Percentiles rank a stretch among this genome's conserved stretches.
phyloP scores from a whole-genome alignment of 345 rosid species.

The Sisymbrium altissimum region DNA sequence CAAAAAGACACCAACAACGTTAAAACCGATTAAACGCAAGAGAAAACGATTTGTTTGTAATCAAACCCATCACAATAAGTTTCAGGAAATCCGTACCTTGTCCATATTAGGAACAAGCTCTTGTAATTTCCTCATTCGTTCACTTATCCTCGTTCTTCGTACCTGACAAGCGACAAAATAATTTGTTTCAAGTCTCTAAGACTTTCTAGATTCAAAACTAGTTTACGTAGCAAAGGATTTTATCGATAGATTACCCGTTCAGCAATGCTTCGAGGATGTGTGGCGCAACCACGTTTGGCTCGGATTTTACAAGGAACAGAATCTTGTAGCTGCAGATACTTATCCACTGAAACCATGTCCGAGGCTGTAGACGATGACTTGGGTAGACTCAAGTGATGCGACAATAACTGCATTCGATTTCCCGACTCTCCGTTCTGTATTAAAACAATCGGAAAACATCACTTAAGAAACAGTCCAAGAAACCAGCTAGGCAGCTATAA shows the following conservation, averaged over 20 bases:
- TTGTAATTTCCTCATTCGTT: slow-evolving; percentile 93
- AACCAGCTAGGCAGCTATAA: not conserved
- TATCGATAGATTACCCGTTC: slow-evolving; percentile 59
- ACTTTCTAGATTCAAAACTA: not conserved
- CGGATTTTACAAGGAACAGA: slow-evolving; percentile 91
- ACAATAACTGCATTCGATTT: slow-evolving; percentile 41
- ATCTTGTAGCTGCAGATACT: slow-evolving; percentile 68
- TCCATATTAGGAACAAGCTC: slow-evolving; percentile 98
- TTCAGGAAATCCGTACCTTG: slow-evolving; percentile 48
- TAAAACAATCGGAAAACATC: not conserved
- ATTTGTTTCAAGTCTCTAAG: not conserved
- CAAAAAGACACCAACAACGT: not conserved
- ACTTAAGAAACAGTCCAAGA: not conserved
- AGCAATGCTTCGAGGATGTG: slow-evolving; percentile 99
- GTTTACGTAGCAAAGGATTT: not conserved
- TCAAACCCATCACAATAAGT: not conserved
- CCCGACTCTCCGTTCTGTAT: slow-evolving; percentile 43
- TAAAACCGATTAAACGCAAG: not conserved
- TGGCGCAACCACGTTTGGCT: slow-evolving; percentile 99
- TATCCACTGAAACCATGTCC: slow-evolving; percentile 66
- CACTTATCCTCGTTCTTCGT: slow-evolving; percentile 93
- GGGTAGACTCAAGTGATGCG: slow-evolving; percentile 75
- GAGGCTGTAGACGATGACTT: slow-evolving; percentile 40
- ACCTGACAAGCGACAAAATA: slow-evolving; percentile 42
- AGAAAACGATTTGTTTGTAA: not conserved